phyloP scores from a whole-genome alignment of 495 filamentous ascomycete genomes.

The Elasticomyces elasticus region DNA sequence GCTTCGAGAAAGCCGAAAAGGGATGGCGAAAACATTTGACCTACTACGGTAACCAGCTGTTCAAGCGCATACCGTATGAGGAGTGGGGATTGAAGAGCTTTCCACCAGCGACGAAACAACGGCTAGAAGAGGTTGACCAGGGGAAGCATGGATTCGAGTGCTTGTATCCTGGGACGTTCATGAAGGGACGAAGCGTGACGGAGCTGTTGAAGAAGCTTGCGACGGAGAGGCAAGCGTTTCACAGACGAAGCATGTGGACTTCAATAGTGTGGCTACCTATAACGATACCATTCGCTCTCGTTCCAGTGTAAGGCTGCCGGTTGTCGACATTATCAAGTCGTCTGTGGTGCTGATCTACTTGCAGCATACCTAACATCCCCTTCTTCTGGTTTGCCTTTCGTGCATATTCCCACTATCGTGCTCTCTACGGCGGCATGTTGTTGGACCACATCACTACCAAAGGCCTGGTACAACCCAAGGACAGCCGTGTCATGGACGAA shows the following conservation, averaged over 20 bases:
- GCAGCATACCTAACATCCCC: constrained; percentile 84
- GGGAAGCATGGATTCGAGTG: constrained; percentile 63
- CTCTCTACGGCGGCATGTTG: constrained; percentile 74
- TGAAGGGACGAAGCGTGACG: constrained; percentile 1
- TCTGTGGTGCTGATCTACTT: not conserved
- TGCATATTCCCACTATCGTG: constrained; percentile 63
- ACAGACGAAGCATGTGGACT: constrained; percentile 66
- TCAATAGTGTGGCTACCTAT: constrained; percentile 75
- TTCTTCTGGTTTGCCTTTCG: constrained; percentile 93
- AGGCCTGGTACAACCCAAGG: constrained; percentile 51
- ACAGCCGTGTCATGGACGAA: constrained; percentile 56
- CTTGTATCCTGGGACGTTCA: constrained; percentile 48
- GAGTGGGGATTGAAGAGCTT: constrained; percentile 97
- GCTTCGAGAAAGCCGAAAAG: constrained; percentile 66
- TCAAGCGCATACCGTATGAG: constrained; percentile 83
- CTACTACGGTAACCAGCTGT: constrained; percentile 70
- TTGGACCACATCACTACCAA: constrained; percentile 68
- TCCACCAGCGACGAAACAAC: constrained; percentile 64
- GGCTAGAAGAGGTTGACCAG: constrained; percentile 47
- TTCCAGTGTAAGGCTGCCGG: constrained; percentile 69
- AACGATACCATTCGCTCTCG: constrained; percentile 65
- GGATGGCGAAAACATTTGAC: constrained; percentile 78
- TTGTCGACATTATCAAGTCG: too few species aligned
- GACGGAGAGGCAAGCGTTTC: constrained; percentile 69
- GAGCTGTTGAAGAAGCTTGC: constrained; percentile 52